Evolutionary conservation across 2,329 filamentous ascomycete species (phyloP).

Genomic region (Aspergillus piperis): DNA sequence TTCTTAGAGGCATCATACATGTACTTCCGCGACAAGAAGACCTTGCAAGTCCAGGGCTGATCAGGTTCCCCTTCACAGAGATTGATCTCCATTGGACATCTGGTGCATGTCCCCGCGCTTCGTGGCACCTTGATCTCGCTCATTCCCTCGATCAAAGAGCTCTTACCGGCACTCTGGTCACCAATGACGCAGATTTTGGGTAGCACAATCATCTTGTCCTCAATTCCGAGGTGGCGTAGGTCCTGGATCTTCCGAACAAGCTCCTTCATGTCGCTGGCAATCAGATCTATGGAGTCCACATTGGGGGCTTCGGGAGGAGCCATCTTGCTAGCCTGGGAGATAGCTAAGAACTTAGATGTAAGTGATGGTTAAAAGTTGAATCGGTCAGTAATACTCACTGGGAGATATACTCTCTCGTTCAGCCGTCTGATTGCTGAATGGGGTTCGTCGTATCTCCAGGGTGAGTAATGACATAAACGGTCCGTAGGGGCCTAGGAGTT

Average conservation of each 20-base stretch:
- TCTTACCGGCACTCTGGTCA: constrained; percentile 84
- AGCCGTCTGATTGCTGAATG: neutral
- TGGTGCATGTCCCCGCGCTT: constrained; percentile 72
- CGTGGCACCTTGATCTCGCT: constrained; percentile 70
- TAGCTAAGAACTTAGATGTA: constrained; percentile 1
- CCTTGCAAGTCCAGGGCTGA: constrained; percentile 63
- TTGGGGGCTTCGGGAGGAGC: neutral
- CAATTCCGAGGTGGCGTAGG: constrained; percentile 71
- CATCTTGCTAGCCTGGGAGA: constrained; percentile 4
- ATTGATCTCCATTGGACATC: constrained; percentile 79
- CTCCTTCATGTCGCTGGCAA: constrained; percentile 38
- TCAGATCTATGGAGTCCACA: constrained; percentile 28
- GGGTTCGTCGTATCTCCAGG: neutral
- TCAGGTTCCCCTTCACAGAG: constrained; percentile 55
- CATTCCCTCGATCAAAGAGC: constrained; percentile 64
- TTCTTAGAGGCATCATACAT: constrained; percentile 44
- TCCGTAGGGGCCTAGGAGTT: too few relatives aligned
- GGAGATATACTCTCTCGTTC: neutral
- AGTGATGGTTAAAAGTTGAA: neutral
- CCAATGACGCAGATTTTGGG: constrained; percentile 82
- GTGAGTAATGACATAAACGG: neutral
- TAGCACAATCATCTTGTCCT: constrained; percentile 65
- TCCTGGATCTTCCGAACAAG: constrained; percentile 51
- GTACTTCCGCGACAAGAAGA: constrained; percentile 69
- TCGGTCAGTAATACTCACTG: neutral